Evolutionary conservation across 805 yeast species (phyloP).

Genomic region (Lachancea waltii): DNA sequence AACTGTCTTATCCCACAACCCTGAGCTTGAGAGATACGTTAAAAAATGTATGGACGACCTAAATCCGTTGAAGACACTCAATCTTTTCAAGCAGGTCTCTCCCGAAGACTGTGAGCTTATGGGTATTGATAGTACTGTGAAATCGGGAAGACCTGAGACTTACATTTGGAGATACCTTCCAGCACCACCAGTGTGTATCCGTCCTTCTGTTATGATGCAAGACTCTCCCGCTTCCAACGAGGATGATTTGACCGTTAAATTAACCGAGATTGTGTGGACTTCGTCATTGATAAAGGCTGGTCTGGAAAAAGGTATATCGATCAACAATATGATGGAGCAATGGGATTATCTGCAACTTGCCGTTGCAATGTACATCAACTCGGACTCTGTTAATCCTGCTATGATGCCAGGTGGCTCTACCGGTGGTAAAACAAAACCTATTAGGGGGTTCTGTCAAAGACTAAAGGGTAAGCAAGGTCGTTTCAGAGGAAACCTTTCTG

Average conservation of each 20-base stretch:
- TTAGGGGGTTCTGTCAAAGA: constrained; percentile 94
- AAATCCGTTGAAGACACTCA: constrained; percentile 84
- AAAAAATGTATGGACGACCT: constrained; percentile 88
- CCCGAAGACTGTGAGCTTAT: constrained; percentile 88
- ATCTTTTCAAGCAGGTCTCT: constrained; percentile 75
- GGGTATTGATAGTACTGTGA: constrained; percentile 74
- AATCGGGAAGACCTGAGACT: constrained; percentile 91
- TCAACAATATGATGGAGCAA: constrained; percentile 93
- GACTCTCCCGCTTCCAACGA: constrained; percentile 87
- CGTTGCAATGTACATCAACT: constrained; percentile 94
- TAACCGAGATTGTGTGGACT: constrained; percentile 96
- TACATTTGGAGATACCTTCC: constrained; percentile 96
- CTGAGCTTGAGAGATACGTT: constrained; percentile 82
- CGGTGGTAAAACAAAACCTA: constrained; percentile 58
- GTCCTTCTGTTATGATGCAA: constrained; percentile 94
- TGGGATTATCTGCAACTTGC: constrained; percentile 97
- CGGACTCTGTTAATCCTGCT: constrained; percentile 84
- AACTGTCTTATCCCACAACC: constrained; percentile 63
- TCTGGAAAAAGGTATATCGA: constrained; percentile 87
- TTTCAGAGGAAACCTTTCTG: constrained; percentile 95
- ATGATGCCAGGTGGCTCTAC: constrained; percentile 58
- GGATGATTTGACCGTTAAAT: constrained; percentile 92
- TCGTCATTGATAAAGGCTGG: constrained; percentile 93
- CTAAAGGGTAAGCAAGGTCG: constrained; percentile 98
- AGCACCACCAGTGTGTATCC: constrained; percentile 97